Evolutionary conservation across 176 grass and related monocot species (phyloP).

Genomic region (Dactylis glomerata): DNA sequence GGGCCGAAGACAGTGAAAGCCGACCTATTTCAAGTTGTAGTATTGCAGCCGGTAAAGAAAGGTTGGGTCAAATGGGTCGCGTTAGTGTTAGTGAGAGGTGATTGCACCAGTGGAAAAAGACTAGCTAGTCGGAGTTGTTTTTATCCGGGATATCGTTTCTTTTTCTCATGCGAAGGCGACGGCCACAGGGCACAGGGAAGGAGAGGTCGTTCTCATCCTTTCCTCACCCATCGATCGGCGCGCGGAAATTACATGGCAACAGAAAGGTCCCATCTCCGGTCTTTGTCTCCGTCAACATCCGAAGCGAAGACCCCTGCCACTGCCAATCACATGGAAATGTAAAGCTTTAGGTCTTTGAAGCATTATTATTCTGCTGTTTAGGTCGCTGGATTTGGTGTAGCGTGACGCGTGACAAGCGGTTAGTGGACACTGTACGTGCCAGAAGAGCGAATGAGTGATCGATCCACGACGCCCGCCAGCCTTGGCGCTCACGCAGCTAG

Average conservation of each 20-base stretch:
- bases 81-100: background rate
- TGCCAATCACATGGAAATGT: no score
- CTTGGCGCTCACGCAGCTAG: no score
- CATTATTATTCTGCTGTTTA: background rate
- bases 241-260: background rate
- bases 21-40: no score
- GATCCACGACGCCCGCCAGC: no score
- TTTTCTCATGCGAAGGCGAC: background rate
- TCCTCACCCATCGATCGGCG: background rate
- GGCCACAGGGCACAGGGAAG: background rate
- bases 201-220: background rate
- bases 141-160: background rate
- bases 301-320: no score
- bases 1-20: no score
- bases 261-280: background rate
- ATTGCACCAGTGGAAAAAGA: background rate
- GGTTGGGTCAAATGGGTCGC: background rate
- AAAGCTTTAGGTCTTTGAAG: background rate
- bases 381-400: background rate
- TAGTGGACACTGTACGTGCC: background rate
- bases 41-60: background rate
- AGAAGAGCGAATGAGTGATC: background rate
- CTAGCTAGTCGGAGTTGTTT: background rate
- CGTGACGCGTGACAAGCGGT: background rate
- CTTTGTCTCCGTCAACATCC: no score